Evolutionary conservation across 345 rosid genomes (phyloP).

Genomic region (Trapa incisa): DNA sequence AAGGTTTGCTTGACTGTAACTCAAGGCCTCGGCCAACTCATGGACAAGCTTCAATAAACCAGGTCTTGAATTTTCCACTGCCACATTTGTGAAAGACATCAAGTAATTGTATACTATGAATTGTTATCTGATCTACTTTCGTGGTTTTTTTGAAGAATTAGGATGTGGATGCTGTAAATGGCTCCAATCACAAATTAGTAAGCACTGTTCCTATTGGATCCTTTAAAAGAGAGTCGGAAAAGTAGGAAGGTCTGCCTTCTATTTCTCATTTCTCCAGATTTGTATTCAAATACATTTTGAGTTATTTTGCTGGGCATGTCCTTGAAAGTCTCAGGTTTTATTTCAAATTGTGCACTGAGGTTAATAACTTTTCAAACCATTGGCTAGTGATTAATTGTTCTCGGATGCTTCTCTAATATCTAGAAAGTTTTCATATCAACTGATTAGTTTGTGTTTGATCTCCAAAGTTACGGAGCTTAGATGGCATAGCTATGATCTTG

Average conservation of each 20-base stretch:
- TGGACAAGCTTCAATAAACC: slow-evolving; percentile 41
- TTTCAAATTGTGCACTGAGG: neutral
- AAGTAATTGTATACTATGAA: slow-evolving; percentile 6
- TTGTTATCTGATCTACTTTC: neutral
- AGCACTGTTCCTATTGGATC: slow-evolving; percentile 49
- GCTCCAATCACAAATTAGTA: slow-evolving; percentile 37
- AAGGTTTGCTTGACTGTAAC: slow-evolving; percentile 57
- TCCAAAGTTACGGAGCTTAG: neutral
- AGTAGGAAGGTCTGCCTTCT: slow-evolving; percentile 30
- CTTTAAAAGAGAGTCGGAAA: slow-evolving; percentile 49
- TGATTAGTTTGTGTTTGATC: neutral
- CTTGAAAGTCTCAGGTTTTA: neutral
- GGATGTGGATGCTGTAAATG: slow-evolving; percentile 40
- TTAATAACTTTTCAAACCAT: neutral
- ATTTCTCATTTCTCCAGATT: neutral
- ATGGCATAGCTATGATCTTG: neutral
- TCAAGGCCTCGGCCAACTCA: slow-evolving; percentile 44
- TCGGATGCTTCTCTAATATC: neutral
- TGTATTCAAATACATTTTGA: neutral
- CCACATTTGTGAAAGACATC: neutral
- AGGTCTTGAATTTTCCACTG: slow-evolving; percentile 21
- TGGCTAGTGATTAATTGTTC: neutral
- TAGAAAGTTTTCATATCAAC: neutral
- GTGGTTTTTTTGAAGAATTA: slow-evolving; percentile 14
- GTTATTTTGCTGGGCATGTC: neutral